Percentiles rank a stretch among this genome's conserved stretches.
Conservation (phyloP, 2,329 filamentous ascomycete genomes). For the Scolecobasidium constrictum region DNA sequence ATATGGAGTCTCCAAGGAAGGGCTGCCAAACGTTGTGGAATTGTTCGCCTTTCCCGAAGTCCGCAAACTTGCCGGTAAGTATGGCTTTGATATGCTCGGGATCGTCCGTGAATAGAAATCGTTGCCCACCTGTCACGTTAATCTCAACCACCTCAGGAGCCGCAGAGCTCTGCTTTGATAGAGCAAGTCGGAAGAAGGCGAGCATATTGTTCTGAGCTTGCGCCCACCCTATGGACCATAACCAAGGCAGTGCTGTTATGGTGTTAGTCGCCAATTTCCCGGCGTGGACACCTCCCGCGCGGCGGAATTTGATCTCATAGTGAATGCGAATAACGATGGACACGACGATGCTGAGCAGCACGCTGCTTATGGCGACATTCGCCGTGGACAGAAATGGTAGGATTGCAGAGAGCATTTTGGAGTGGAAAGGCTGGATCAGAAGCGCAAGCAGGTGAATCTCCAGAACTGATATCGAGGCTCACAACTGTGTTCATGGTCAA, state of each 20-base stretch:
- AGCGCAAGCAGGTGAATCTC: too few relatives aligned
- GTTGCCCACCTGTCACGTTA: conserved; percentile 1
- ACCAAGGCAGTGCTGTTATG: not conserved
- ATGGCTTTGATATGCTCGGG: conserved; percentile 87
- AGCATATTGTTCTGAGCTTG: not conserved
- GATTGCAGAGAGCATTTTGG: not conserved
- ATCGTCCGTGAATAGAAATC: conserved; percentile 59
- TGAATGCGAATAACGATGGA: not conserved
- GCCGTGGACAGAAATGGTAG: not conserved
- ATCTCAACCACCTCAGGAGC: not conserved
- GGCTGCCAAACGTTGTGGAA: conserved; percentile 44
- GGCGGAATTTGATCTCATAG: not conserved
- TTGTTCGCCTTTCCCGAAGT: conserved; percentile 69
- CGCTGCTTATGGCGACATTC: not conserved
- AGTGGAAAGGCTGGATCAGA: too few relatives aligned
- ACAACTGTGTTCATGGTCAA: too few relatives aligned
- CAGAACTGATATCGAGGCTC: too few relatives aligned
- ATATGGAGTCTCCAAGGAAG: conserved; percentile 62
- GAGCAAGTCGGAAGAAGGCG: not conserved
- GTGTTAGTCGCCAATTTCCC: not conserved
- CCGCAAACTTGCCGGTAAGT: conserved; percentile 73
- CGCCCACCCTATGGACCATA: not conserved
- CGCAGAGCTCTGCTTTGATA: not conserved
- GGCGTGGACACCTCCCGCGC: not conserved
- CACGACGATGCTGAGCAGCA: not conserved